Conservation (phyloP, 2,329 filamentous ascomycete genomes). For the Penicillium corylophilum region DNA sequence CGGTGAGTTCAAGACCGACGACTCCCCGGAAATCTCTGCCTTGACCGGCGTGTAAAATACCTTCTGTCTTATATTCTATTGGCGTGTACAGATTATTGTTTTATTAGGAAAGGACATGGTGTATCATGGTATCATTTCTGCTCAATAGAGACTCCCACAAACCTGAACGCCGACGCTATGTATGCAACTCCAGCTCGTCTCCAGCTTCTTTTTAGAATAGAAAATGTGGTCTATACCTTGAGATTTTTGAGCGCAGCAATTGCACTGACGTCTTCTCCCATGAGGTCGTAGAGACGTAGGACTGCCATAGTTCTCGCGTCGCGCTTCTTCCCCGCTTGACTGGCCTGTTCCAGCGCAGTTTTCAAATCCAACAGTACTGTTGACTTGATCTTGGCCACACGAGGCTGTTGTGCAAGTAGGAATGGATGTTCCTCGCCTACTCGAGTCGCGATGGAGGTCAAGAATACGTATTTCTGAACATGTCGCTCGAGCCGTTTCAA, state of each 20-base stretch:
- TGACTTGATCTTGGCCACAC: conserved; percentile 59
- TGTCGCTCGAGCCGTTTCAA: conserved; percentile 54
- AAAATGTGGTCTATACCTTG: conserved; percentile 28
- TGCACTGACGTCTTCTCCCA: conserved; percentile 61
- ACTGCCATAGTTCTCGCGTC: conserved; percentile 53
- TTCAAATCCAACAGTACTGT: conserved; percentile 66
- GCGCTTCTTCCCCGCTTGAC: conserved; percentile 33
- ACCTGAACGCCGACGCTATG: conserved; percentile 49
- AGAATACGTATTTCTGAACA: conserved; percentile 57
- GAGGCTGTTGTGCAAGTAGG: conserved; percentile 55
- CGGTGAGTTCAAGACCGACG: conserved; percentile 68
- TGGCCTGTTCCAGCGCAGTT: conserved; percentile 60
- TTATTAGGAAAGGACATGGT: conserved; percentile 42
- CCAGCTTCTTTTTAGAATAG: conserved; percentile 1
- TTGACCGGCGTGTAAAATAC: conserved; percentile 44
- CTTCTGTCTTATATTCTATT: conserved; percentile 48
- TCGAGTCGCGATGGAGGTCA: conserved; percentile 52
- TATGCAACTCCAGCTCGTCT: conserved; percentile 32
- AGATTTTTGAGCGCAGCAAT: conserved; percentile 55
- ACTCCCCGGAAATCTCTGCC: conserved; percentile 55
- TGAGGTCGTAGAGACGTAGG: conserved; percentile 59
- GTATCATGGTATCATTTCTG: conserved; percentile 42
- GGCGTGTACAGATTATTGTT: conserved; percentile 43
- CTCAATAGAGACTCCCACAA: conserved; percentile 23
- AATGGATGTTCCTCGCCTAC: conserved; percentile 64